Evolutionary conservation across 148 eudicot species (phyloP).

Genomic region (Amaranthus palmeri): DNA sequence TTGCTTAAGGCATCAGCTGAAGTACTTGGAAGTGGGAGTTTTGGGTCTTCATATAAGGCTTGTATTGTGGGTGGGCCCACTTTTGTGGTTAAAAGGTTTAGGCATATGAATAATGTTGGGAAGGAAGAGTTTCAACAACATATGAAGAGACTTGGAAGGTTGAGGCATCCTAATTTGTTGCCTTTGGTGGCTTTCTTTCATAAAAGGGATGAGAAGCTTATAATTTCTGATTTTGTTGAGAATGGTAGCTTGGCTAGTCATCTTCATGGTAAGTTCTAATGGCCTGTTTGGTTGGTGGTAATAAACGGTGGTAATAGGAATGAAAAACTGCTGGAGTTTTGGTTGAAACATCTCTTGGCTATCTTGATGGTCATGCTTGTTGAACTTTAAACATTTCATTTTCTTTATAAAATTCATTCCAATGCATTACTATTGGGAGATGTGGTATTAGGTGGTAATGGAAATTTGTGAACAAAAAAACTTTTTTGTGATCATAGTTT

Average conservation of each 20-base stretch:
- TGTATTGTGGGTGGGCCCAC: conserved; percentile 38
- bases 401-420: no score
- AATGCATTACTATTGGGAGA: no score
- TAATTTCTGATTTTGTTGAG: conserved; percentile 63
- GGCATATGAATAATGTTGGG: conserved; percentile 68
- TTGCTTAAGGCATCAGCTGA: conserved; percentile 80
- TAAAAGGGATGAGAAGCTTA: conserved; percentile 79
- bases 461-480: no score
- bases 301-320: no score
- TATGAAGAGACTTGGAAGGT: conserved; percentile 62
- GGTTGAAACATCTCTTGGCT: no score
- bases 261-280: conserved; percentile 66
- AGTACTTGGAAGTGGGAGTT: conserved; percentile 78
- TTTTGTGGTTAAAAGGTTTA: conserved; percentile 76
- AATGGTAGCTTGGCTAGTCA: conserved; percentile 89
- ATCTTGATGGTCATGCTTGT: no score
- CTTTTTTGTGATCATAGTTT: no score
- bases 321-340: no score
- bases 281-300: no score
- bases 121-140: conserved; percentile 68
- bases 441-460: no score
- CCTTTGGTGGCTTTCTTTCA: conserved; percentile 79
- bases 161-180: conserved; percentile 65
- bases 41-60: conserved; percentile 90
- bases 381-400: no score